Percentiles rank a stretch among this genome's conserved stretches.
Evolutionary conservation across 1,139 yeast species (phyloP).

Genomic region (Insectozyma bohioensis): DNA sequence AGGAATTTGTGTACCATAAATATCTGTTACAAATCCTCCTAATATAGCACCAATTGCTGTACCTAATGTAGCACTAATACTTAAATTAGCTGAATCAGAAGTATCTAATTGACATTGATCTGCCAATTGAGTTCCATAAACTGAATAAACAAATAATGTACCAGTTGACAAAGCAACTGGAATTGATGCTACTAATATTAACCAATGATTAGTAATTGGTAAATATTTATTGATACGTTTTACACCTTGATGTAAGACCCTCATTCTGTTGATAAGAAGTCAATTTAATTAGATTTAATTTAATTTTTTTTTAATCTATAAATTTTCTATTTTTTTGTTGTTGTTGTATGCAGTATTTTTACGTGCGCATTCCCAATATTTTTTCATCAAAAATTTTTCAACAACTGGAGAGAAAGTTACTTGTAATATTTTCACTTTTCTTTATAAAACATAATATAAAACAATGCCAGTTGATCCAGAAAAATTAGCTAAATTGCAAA

Average conservation of each 20-base stretch:
- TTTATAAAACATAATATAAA: not conserved
- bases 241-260: conserved; percentile 17
- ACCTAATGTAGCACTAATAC: conserved; percentile 32
- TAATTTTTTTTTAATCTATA: not conserved
- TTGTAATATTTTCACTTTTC: not conserved
- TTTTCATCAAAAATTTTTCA: conserved; percentile 11
- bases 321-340: too few species aligned
- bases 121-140: conserved; percentile 34
- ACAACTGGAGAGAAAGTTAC: too few species aligned
- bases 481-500: conserved; percentile 82
- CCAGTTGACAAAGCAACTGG: conserved; percentile 37
- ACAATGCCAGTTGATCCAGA: conserved; percentile 83
- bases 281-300: not conserved
- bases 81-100: conserved; percentile 29
- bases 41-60: conserved; percentile 33
- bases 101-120: conserved; percentile 29
- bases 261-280: conserved; percentile 9
- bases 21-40: conserved; percentile 33
- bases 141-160: conserved; percentile 34
- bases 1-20: conserved; percentile 35
- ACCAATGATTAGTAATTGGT: conserved; percentile 31
- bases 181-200: conserved; percentile 23
- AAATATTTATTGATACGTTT: conserved; percentile 21
- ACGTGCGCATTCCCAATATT: conserved; percentile 3
- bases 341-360: too few species aligned